These are phyloP conservation scores for Colletotrichum karsti DNA, from an alignment of 2,329 filamentous ascomycete genomes.

Conservation along the genomic window DNA sequence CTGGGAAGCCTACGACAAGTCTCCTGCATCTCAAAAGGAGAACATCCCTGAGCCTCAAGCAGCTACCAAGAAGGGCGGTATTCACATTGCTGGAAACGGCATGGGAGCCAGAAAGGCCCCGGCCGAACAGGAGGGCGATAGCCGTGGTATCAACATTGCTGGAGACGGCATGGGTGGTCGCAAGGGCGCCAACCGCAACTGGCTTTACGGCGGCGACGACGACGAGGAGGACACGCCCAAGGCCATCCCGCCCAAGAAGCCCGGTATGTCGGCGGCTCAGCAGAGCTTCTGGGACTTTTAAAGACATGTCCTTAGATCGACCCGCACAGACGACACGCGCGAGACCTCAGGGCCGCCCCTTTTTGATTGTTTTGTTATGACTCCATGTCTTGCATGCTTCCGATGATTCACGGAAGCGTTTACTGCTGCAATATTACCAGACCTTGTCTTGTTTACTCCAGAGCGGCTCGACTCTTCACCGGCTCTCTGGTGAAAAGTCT, in stretches of 20 bases:
- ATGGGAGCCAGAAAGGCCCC: constrained; percentile 68
- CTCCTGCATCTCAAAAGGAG: constrained; percentile 61
- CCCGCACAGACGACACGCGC: constrained; percentile 6
- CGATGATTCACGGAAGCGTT: constrained; percentile 42
- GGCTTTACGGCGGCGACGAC: constrained; percentile 65
- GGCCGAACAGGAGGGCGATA: constrained; percentile 38
- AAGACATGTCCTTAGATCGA: background rate
- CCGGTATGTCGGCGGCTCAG: constrained; percentile 36
- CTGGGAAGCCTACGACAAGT: constrained; percentile 65
- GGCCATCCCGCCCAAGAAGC: constrained; percentile 49
- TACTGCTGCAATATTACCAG: constrained; percentile 12
- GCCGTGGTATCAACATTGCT: constrained; percentile 53
- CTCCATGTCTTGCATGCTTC: constrained; percentile 40
- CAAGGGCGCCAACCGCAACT: constrained; percentile 62
- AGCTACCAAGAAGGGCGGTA: constrained; percentile 31
- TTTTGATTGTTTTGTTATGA: constrained; percentile 33
- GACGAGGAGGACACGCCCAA: constrained; percentile 46
- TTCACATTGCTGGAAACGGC: constrained; percentile 66
- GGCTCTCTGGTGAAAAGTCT: background rate
- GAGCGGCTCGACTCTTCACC: background rate
- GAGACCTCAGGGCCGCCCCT: background rate
- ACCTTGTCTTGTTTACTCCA: constrained; percentile 24
- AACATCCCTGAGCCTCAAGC: constrained; percentile 45
- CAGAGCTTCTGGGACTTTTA: constrained; percentile 60
- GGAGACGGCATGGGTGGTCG: constrained; percentile 75